Evolutionary conservation across 2,329 filamentous ascomycete species (phyloP).

Genomic region (Aspergillus pseudotamarii): DNA sequence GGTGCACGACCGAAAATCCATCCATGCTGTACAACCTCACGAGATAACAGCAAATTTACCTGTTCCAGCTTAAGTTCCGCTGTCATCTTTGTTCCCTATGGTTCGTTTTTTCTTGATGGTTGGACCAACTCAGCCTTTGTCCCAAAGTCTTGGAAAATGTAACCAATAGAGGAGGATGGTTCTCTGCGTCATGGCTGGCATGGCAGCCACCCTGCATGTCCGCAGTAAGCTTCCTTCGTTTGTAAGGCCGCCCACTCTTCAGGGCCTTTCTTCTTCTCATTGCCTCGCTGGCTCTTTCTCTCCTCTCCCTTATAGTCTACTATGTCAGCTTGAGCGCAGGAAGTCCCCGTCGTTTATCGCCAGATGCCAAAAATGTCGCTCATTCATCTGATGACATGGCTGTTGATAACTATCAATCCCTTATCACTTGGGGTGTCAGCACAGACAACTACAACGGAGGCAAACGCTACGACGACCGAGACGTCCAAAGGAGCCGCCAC

Average conservation of each 20-base stretch:
- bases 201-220: neutral
- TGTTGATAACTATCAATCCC: neutral
- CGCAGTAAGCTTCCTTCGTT: neutral
- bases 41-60: neutral
- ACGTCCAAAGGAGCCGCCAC: conserved; percentile 27
- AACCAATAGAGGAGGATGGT: neutral
- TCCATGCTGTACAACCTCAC: neutral
- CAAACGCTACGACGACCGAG: conserved; percentile 1
- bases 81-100: neutral
- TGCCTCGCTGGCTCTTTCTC: neutral
- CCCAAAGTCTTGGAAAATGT: neutral
- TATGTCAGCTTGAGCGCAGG: neutral
- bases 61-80: neutral
- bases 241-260: neutral
- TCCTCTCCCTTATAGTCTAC: neutral
- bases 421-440: neutral
- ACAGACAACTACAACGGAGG: neutral
- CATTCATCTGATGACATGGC: neutral
- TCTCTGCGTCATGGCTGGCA: neutral
- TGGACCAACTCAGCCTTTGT: conserved; percentile 4
- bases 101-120: neutral
- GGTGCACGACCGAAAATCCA: neutral
- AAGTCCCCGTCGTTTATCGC: too few species aligned
- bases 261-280: neutral
- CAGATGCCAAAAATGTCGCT: neutral